phyloP scores from a whole-genome alignment of 139 green algal species.

The Trebouxia sp. region DNA sequence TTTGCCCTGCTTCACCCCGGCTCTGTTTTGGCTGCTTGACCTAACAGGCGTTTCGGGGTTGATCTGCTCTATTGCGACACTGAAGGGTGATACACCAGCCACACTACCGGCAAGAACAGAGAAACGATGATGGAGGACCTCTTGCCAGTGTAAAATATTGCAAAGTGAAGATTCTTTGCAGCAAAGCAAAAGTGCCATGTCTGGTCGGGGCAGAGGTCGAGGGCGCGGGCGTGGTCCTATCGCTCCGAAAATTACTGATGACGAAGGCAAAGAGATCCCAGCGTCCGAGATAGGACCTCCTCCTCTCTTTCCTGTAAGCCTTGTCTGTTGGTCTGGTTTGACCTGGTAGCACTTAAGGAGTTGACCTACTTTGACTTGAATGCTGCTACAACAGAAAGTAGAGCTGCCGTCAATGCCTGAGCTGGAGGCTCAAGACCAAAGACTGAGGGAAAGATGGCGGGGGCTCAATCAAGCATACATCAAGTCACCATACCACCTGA shows the following conservation, averaged over 20 bases:
- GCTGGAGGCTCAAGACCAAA: background rate
- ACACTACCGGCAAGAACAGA: background rate
- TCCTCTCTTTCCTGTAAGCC: conserved; percentile 33
- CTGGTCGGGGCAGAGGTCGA: conserved; percentile 25
- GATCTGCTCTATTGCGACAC: background rate
- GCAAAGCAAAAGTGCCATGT: background rate
- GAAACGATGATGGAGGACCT: background rate
- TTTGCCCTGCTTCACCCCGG: too few relatives aligned
- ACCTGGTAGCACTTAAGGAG: too few relatives aligned
- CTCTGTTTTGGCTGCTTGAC: background rate
- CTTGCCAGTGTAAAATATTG: background rate
- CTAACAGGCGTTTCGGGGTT: background rate
- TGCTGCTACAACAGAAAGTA: too few relatives aligned
- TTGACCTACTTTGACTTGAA: too few relatives aligned
- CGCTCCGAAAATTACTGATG: background rate
- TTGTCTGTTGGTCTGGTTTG: too few relatives aligned
- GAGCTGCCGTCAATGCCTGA: background rate
- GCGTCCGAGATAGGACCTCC: conserved; percentile 24
- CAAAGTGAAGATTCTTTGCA: conserved; percentile 11
- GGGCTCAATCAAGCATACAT: background rate
- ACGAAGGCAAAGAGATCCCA: conserved; percentile 28
- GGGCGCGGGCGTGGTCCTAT: conserved; percentile 25
- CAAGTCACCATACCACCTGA: conserved; percentile 7
- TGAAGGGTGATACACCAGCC: background rate
- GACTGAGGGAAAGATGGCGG: conserved; percentile 8